Evolutionary conservation across 768 basidiomycete species (phyloP), one percentile per base, ranked within the genome.

Genomic region (Macrolepiota albuminosa): DNA sequence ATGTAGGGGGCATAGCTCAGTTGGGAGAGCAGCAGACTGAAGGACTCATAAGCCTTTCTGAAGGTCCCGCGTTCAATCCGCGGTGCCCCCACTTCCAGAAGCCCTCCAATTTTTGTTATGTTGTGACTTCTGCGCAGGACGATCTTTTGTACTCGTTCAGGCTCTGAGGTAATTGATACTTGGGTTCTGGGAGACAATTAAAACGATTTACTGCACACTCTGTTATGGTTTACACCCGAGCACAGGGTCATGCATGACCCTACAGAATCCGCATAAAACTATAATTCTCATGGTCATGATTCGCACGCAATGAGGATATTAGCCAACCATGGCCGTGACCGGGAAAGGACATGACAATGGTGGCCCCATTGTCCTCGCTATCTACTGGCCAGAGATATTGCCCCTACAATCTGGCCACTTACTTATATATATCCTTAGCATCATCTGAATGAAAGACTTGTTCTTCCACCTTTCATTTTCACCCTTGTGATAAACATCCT

Each of bases 11-110:
- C 57, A 58, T 58, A 58, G 57, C 57, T 58, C 57, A 58, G 57
- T 45, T 58, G 57, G 57, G 57, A 58, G 57, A 58, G 57, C 50
- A 58, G 57, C 57, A 58, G 57, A 58, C 57, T 58, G 57, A 58
- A 58, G 57, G 5, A 34, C 29, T 24, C 21, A 21, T 21, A 9
- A 1, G n/a, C 2, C 0, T 4, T 58, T 58, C 57, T 58, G 57
- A 58, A 54, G 54, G 54, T 54, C 54, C 54, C 54, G 54, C 54
- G 54, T 54, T 54, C 54, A 54, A 54, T 54, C 54, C 54, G 54
- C 54, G 54, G 54, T 54, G 54, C 54, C 54, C 54, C 54, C 54
- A 42, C 29, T 0, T 6, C 21, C 21, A 21, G 21, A 21, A 21
- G 21, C 21, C 21, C 21, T 21, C 21, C 21, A 21, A 21, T 21